Base-by-base conservation (phyloP, 2,329 filamentous ascomycete species). In the Macrophomina pseudophaseolina region DNA sequence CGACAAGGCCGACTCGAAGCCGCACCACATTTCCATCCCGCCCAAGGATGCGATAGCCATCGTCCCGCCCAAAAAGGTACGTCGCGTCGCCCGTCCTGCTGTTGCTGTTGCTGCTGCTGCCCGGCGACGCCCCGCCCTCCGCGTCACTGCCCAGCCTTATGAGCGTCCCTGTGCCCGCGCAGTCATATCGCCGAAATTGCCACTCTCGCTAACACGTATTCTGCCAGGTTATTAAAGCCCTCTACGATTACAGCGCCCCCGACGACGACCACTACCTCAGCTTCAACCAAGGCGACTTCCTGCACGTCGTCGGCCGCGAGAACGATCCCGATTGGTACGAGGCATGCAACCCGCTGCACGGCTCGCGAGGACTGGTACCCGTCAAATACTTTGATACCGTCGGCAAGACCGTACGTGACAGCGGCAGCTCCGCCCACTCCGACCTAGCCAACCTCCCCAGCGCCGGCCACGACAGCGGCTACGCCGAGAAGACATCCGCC, bases 281-380 rank as follows among this genome's bases (percentile, higher is more conserved):
- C 77, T 99, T 99, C 81, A 93, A 90, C 71, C 91, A 93, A 77
- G 95, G 95, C 75, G 95, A 99, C 79, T 99, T 98, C 80, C 95
- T 99, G 78, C 94, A 98, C 83, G 95, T 99, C 70, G 94, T 98
- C 79, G 93, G 92, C 74, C 91, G 94, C 79, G 95, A 98, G 82
- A 90, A 97, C 84, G 94, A 98, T 78, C 82, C 84, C 48, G 93
- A 97, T 77, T 99, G 95, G 94, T 99, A 97, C 85, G 95, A 98
- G 81, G 95, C 94, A 66, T 98, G 93, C 85, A 99, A 99, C 77
- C 95, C 95, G 68, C 85, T 97, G 71, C 93, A 91, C 74, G 91
- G 91, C 80, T 92, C 93, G 60, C 89, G 93, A 71, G 95, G 95
- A 69, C 86, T 99, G 68, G 95, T 99, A 52, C 95, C 95, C 7